A percentile compares a stretch with the other conserved stretches of the same genome.
Evolutionary conservation across 352 stramenopile species (phyloP).

Genomic region (Pythium chondricola): DNA sequence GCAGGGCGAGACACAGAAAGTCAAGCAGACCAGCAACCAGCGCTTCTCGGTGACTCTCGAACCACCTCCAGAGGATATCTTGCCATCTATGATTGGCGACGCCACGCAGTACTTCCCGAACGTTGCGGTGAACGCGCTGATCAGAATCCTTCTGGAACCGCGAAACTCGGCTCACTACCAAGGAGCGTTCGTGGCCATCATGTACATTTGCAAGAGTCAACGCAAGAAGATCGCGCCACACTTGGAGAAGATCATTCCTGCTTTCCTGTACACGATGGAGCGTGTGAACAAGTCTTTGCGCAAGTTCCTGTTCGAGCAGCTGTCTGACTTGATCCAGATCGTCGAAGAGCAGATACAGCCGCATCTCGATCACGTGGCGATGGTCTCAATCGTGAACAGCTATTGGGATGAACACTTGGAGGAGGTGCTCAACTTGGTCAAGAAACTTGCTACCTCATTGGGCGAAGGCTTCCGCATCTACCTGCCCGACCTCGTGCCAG

Average conservation of each 20-base stretch:
- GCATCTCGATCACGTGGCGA: constrained; percentile 74
- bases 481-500: constrained; percentile 80
- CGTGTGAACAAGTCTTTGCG: constrained; percentile 80
- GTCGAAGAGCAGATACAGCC: constrained; percentile 95
- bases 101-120: constrained; percentile 96
- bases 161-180: constrained; percentile 96
- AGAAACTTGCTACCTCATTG: constrained; percentile 85
- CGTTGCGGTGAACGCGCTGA: constrained; percentile 95
- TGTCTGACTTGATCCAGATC: constrained; percentile 95
- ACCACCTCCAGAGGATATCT: constrained; percentile 59
- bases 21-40: constrained; percentile 67
- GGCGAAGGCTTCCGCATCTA: constrained; percentile 87
- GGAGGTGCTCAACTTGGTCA: constrained; percentile 96
- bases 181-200: constrained; percentile 97
- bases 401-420: constrained; percentile 92
- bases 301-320: constrained; percentile 95
- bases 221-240: constrained; percentile 92
- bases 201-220: constrained; percentile 98
- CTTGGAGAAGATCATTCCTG: constrained; percentile 95
- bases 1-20: constrained; percentile 54
- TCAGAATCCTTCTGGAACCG: constrained; percentile 96
- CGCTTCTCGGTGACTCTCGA: constrained; percentile 55
- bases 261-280: constrained; percentile 94
- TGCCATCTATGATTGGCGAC: constrained; percentile 79
- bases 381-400: constrained; percentile 76